Percentiles rank a stretch among this genome's conserved stretches.
These are phyloP conservation scores for Arthonia radiata DNA, from an alignment of 495 filamentous ascomycete species.

Conservation along the genomic window DNA sequence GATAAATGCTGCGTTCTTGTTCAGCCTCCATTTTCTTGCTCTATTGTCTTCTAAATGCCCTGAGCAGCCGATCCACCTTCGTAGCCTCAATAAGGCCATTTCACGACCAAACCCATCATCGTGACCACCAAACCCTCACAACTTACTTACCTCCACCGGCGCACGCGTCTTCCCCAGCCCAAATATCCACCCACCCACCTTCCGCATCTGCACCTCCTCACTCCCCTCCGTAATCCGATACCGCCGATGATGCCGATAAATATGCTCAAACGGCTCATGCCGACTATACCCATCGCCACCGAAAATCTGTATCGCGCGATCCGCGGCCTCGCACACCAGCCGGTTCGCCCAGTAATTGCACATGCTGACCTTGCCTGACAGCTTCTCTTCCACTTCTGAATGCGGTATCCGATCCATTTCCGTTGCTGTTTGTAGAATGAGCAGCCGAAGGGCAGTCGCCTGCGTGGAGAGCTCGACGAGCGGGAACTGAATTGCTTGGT, in stretches of 20 bases:
- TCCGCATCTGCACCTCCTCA: constrained; percentile 24
- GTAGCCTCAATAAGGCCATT: no score
- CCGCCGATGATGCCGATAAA: constrained; percentile 24
- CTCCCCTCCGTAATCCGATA: constrained; percentile 26
- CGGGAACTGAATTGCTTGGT: constrained; percentile 36
- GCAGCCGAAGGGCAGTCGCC: constrained; percentile 30
- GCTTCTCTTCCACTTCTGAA: constrained; percentile 22
- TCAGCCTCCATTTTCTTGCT: no score
- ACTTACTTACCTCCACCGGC: no score
- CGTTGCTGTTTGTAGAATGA: constrained; percentile 31
- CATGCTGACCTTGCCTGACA: constrained; percentile 33
- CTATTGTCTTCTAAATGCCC: no score
- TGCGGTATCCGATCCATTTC: constrained; percentile 30
- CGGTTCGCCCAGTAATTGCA: constrained; percentile 40
- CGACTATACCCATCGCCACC: constrained; percentile 25
- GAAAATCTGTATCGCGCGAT: constrained; percentile 33
- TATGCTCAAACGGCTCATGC: constrained; percentile 25
- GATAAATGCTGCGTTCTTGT: no score
- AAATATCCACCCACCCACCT: constrained; percentile 22
- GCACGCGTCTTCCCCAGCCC: no score
- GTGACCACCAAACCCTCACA: no score
- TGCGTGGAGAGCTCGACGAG: constrained; percentile 34
- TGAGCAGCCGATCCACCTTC: no score
- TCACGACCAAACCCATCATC: no score
- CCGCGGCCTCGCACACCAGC: constrained; percentile 30